Evolutionary conservation across 2,329 filamentous ascomycete species (phyloP), one percentile per base, ranked within the genome.

Genomic region (Aureobasidium sp.): DNA sequence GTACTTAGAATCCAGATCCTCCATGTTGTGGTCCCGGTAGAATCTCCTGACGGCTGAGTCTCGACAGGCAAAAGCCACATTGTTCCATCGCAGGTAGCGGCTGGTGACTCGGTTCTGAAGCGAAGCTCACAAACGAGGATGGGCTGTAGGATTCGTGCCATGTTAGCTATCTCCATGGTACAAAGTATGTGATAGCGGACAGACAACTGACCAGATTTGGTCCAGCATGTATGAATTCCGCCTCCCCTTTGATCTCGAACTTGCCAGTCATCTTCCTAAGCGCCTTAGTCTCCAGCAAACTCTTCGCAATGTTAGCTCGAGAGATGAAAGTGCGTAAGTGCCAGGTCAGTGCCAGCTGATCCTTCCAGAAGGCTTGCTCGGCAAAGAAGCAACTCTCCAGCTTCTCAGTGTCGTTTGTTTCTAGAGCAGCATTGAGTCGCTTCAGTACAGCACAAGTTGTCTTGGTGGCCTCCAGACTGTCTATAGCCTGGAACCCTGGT

Each of bases 1-100:
- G 50, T 54, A 16, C 50, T 54, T 21, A 54, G 21, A 14, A 54
- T 54, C 50, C 50, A 54, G 36, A 54, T 54, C 21, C 30, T 54
- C 50, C 36, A 54, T 25, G 25, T 29, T 4, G 14, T 16, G 21
- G 3, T 42, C 13, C 11, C 9, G 13, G 21, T 10, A 10, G 6
- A 5, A 34, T 34, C 11, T 1, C 7, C 21, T 30, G 34, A 21
- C n/a, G 13, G 8, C 11, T 42, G 34, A 2, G 3, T 25, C 34
- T 10, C 14, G 36, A 54, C 36, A 8, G 50, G 36, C 21, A 54
- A 42, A 10, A 54, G 50, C 34, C 30, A 30, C 34, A 42, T 54
- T 7, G 4, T 54, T 30, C 50, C 50, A 16, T 21, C n/a, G 16
- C 50, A 54, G 16, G 34, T 39, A 11, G 50, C 50, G 5, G 50